Conservation (phyloP, 2,329 filamentous ascomycete genomes). For the Pseudogymnoascus destructans region DNA sequence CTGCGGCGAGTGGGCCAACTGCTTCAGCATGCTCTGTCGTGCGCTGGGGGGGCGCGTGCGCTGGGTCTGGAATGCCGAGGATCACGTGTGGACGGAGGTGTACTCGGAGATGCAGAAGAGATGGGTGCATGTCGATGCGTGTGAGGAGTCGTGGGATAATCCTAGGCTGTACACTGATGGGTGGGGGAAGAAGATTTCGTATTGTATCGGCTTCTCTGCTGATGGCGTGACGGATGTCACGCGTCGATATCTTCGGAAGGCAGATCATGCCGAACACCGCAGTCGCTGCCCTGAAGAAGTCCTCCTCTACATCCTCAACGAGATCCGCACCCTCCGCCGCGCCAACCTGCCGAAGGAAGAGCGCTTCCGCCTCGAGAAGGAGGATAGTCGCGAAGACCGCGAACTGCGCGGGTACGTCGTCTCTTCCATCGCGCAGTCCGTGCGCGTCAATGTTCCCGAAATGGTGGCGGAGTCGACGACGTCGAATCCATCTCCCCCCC, state of each 20-base stretch:
- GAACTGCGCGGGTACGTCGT: slow-evolving; percentile 65
- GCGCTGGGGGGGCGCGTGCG: slow-evolving; percentile 81
- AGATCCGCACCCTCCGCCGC: slow-evolving; percentile 75
- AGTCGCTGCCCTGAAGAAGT: slow-evolving; percentile 78
- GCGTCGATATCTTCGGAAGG: slow-evolving; percentile 56
- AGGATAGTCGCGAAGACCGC: slow-evolving; percentile 62
- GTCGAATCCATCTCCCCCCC: background rate
- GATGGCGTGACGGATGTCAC: slow-evolving; percentile 63
- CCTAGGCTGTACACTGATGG: slow-evolving; percentile 85
- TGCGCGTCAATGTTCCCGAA: slow-evolving; percentile 26
- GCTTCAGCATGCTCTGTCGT: slow-evolving; percentile 95
- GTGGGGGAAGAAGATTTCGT: slow-evolving; percentile 93
- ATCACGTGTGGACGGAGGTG: slow-evolving; percentile 95
- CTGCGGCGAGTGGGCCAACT: slow-evolving; percentile 94
- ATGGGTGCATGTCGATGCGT: slow-evolving; percentile 95
- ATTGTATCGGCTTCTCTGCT: slow-evolving; percentile 91
- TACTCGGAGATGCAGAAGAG: slow-evolving; percentile 87
- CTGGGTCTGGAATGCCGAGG: slow-evolving; percentile 98
- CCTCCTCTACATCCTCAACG: slow-evolving; percentile 78
- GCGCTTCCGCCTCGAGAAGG: slow-evolving; percentile 66
- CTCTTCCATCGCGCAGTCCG: slow-evolving; percentile 57
- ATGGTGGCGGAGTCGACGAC: background rate
- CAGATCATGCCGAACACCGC: slow-evolving; percentile 58
- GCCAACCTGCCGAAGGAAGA: slow-evolving; percentile 77
- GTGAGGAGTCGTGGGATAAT: slow-evolving; percentile 91